Evolutionary conservation across 1,139 yeast genomes (phyloP).

Genomic region (Pichia sp.): DNA sequence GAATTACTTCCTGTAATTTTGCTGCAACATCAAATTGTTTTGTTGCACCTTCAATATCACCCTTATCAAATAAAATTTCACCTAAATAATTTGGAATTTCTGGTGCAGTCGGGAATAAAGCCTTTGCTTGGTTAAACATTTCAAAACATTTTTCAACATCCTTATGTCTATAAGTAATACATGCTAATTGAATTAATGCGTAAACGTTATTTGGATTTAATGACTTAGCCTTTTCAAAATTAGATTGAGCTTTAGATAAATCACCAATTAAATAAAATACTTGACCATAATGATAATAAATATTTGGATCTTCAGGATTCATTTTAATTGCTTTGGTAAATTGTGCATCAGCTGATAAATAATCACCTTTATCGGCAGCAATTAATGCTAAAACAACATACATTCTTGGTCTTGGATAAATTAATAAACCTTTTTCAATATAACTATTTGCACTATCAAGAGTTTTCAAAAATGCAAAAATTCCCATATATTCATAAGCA

Average conservation of each 20-base stretch:
- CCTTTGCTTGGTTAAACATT: conserved; percentile 66
- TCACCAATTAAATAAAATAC: conserved; percentile 76
- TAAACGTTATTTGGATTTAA: conserved; percentile 72
- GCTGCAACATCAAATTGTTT: conserved; percentile 85
- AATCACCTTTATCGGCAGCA: conserved; percentile 69
- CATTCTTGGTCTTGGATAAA: conserved; percentile 76
- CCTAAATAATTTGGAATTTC: conserved; percentile 96
- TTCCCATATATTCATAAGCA: conserved; percentile 80
- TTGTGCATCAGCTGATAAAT: conserved; percentile 57
- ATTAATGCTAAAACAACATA: conserved; percentile 80
- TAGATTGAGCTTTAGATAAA: conserved; percentile 62
- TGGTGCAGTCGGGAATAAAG: conserved; percentile 77
- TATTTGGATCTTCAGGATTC: conserved; percentile 71
- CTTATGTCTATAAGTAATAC: conserved; percentile 82
- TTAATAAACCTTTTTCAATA: conserved; percentile 56
- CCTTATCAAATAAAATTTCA: conserved; percentile 82
- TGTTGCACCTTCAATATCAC: conserved; percentile 65
- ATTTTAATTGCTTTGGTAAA: conserved; percentile 67
- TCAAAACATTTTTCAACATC: conserved; percentile 36
- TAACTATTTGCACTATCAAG: conserved; percentile 53
- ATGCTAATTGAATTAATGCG: conserved; percentile 89
- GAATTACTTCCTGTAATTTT: conserved; percentile 67
- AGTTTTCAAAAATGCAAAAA: conserved; percentile 76
- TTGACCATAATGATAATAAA: conserved; percentile 94
- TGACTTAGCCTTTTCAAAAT: conserved; percentile 72